Base-by-base conservation (phyloP, 306 rosid species). In the Elaeagnus macrophylla region DNA sequence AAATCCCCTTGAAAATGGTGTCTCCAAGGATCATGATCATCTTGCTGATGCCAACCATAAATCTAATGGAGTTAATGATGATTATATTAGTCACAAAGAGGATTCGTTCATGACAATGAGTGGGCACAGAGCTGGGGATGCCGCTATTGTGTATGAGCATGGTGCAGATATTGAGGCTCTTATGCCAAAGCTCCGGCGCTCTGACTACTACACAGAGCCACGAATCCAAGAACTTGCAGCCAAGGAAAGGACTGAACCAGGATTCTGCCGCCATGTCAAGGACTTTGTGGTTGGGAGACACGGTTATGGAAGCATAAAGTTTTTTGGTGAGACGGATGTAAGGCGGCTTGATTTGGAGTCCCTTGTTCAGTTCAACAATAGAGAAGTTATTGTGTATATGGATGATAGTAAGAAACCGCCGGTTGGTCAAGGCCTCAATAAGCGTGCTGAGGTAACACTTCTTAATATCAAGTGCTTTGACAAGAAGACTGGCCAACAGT, bases 61-160 rank as follows among this genome's bases (percentile, higher is more conserved):
- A 51, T 54, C 77, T 6, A 84, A 82, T 37, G 96, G 94, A 40
- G 72, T 40, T 37, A 76, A 71, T 8, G 95, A 78, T 54, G 94
- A 86, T 48, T 86, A 78, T 55, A 48, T 81, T 67, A 56, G 51
- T 61, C 81, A 71, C 53, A 82, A 91, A 60, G 77, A 62, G 14
- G 91, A 77, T 53, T 66, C 69, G 14, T 84, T 76, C 49, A 84
- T 67, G 91, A 91, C 96, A 14, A 76, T 87, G 36, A 78, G 85
- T 35, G 99, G 99, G 59, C 90, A 93, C 71, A 75, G 99, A 74
- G 96, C 95, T 20, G 96, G 99, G 52, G 99, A 93, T 75, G 99
- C 96, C 48, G 99, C 99, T 39, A 88, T 88, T 63, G 96, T 77
- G 10, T 93, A 93, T 53, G 99, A 93, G 74, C 95, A 93, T 12